Base-by-base conservation (phyloP, 2,329 filamentous ascomycete genomes). In the Colletotrichum sp. region DNA sequence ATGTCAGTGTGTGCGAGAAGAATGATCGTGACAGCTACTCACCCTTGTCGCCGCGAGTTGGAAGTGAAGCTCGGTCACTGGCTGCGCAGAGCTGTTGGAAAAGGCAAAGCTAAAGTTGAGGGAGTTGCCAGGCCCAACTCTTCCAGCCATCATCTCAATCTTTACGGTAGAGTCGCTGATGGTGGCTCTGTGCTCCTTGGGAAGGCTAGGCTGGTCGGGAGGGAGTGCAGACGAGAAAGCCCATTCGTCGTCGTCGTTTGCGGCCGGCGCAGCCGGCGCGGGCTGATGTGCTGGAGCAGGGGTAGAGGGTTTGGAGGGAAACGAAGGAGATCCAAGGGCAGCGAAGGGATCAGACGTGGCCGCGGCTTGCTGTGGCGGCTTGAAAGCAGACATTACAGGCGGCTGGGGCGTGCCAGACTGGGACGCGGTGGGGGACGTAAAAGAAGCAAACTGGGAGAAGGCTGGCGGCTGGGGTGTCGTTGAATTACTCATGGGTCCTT, bases 11-110 rank as follows among this genome's bases (percentile, higher is more conserved):
- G 18, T 59, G 18, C 18, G 13, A 30, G 26, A 66, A 30, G 26
- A 32, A 30, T 21, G 18, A 63, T 63, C 13, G 30, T 21, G 44
- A 52, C 16, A 63, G 30, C 59, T 55, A 73, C 85, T 79, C 87
- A 98, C 96, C 91, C 96, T 99, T 76, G 96, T 97, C 34, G 98
- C 96, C 5, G 97, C 97, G 52, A 98, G 90, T 84, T 98, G 95
- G 81, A 98, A 98, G 75, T 96, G 96, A 34, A 99, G 87, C 78
- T 98, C 94, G 5, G 91, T 90, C 26, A 99, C 90, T 0, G 92
- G 90, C 80, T 94, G 90, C 3, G 90, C 85, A 1, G 93, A 94
- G 76, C 91, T 94, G 83, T 98, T 99, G 21, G 95, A 96, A 83
- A 98, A 98, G n/a, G 91, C 89, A 78, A 96, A 95, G 6, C 92